Base-by-base conservation (phyloP, 495 filamentous ascomycete species). In the Trichoderma virens region DNA sequence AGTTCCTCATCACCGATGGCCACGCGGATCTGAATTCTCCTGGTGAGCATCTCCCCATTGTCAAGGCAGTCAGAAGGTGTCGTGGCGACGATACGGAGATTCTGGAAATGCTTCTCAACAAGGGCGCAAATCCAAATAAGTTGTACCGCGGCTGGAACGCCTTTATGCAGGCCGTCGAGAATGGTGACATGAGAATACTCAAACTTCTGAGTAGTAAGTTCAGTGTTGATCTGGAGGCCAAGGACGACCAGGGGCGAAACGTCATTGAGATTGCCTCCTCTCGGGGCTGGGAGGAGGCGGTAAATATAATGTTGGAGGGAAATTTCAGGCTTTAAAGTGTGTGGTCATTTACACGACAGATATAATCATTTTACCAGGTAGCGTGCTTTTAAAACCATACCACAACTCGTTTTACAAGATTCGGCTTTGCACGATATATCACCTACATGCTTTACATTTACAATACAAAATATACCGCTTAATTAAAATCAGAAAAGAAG, bases 131-230 rank as follows among this genome's bases (percentile, higher is more conserved):
- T 63, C 79, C 81, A 41, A 83, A 84, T 66, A 74, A 77, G 68
- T 74, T 80, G 63, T 82, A 83, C 68, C 79, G 80, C 1, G 81
- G 81, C 8, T 82, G 80, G 77, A 83, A 81, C 60, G 79, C 79
- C 13, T 74, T 79, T 43, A 79, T 82, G 67, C 77, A 82, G 66
- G 77, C 78, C 1, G 74, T 82, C 45, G 79, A 82, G 67, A 75
- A 79, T 62, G 76, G 79, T 34, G 77, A 82, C 34, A 39, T 71
- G 7, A 47, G 45, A 5, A 69, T 82, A 8, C 69, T 84, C 60
- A 72, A 66, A 39, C 67, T 85, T 16, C 66, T 85, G 51, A 70
- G 79, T 56, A 71, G 80, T 45, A 78, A 74, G 66, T 67, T 76
- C 59, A 66, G 76, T 35, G 78, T 78, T 54, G 78, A 83, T 62